Percentiles rank a stretch among this genome's conserved stretches.
Conservation (phyloP, 306 rosid genomes). For the cucumber (Cucumis sativus) region Cucumber_9930_V3 NC_026657.2:30631001-30631500, state of each 20-base stretch:
- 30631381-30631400: constrained; percentile 53
- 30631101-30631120: constrained; percentile 37
- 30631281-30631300: constrained; percentile 47
- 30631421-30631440: constrained; percentile 44
- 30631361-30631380: constrained; percentile 36
- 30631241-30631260: constrained; percentile 65
- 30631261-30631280: constrained; percentile 46
- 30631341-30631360: constrained; percentile 43
- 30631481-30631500: constrained; percentile 77
- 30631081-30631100: background rate
- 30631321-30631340: constrained; percentile 60
- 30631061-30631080: background rate
- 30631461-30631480: constrained; percentile 53
- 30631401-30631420: constrained; percentile 37
- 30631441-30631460: constrained; percentile 38
- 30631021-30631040: constrained; percentile 60
- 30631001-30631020: constrained; percentile 65
- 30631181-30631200: constrained; percentile 66
- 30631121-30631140: constrained; percentile 79
- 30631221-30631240: constrained; percentile 77
- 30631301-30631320: constrained; percentile 73
- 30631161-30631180: constrained; percentile 46
- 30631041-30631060: background rate
- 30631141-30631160: constrained; percentile 61
- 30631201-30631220: constrained; percentile 59